A percentile compares a stretch with the other conserved stretches of the same genome.
Conservation (phyloP, 192 early-diverging fungal genomes). For the Thamnidium elegans region DNA sequence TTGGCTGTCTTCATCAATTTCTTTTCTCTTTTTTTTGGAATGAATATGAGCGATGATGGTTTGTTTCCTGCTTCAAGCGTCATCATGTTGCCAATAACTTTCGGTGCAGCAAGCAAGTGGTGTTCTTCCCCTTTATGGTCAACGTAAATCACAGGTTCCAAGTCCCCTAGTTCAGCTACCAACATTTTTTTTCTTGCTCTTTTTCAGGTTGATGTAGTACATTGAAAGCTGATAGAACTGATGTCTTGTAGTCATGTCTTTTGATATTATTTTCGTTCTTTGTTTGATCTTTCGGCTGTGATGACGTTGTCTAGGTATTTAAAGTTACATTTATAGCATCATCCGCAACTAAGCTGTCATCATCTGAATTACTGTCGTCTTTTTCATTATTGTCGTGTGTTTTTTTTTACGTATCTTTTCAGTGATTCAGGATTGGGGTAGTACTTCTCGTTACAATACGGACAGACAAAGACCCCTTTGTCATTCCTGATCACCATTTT, state of each 20-base stretch:
- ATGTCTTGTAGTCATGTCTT: constrained; percentile 14
- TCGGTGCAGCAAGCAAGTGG: constrained; percentile 2
- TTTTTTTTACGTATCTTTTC: no score
- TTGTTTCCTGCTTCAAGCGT: neutral
- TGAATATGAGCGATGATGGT: neutral
- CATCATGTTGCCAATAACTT: neutral
- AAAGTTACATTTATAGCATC: constrained; percentile 11
- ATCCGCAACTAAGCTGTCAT: constrained; percentile 11
- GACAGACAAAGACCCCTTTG: no score
- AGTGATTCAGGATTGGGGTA: no score
- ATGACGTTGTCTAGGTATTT: constrained; percentile 10
- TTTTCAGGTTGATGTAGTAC: constrained; percentile 14
- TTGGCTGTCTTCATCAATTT: no score
- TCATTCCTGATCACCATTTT: no score
- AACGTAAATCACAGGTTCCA: constrained; percentile 17
- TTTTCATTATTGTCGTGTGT: no score
- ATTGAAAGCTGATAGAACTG: constrained; percentile 20
- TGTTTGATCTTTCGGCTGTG: constrained; percentile 6
- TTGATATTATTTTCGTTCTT: neutral
- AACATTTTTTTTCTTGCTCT: constrained; percentile 23
- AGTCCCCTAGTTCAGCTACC: constrained; percentile 19
- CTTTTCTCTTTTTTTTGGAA: neutral
- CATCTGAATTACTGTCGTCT: constrained; percentile 15
- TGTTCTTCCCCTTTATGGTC: constrained; percentile 17
- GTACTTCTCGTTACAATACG: no score